Base-by-base conservation (phyloP, 1,139 yeast species). In the Yarrowia galli region DNA sequence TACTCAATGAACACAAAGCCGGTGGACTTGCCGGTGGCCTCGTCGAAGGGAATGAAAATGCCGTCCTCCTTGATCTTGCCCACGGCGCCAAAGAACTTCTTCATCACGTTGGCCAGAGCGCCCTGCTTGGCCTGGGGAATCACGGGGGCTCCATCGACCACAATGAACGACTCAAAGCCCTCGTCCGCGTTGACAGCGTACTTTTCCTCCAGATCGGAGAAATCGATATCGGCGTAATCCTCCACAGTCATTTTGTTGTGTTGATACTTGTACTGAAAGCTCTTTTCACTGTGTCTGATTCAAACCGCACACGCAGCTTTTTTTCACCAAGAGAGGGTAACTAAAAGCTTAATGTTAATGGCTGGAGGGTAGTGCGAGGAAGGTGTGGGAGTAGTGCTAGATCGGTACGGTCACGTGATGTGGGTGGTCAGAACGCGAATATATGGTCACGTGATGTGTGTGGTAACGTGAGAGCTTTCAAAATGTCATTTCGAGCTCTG, bases 61-160 rank as follows among this genome's bases (percentile, higher is more conserved):
- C 87, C 87, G 72, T 85, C 86, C 54, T 88, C 91, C 71, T 84
- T 87, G 69, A 88, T 85, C 67, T 86, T 85, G 68, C 92, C 92
- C 53, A 90, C 95, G 70, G 86, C 84, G 69, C 87, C 81, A 76
- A 95, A 89, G 69, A 91, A 84, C 81, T 93, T 95, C 75, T 85
- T 86, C 75, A 96, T 84, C 67, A 96, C 98, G 77, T 91, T 93
- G 74, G 88, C 85, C 76, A 96, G 85, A 68, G 91, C 88, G 63
- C 92, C 91, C 56, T 88, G 91, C 80, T 96, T 96, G 68, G 92
- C 79, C 76, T 89, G 97, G 68, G 98, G 97, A 28, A 97, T 97
- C 71, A 92, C 83, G 72, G 99, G 99, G 8, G 97, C 95, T 63
- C 99, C 99, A 78, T 92, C 98, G 67, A 92, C 89, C 36, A 95